Conservation (phyloP, 1,139 yeast genomes). For the Nematodospora anomalae region DNA sequence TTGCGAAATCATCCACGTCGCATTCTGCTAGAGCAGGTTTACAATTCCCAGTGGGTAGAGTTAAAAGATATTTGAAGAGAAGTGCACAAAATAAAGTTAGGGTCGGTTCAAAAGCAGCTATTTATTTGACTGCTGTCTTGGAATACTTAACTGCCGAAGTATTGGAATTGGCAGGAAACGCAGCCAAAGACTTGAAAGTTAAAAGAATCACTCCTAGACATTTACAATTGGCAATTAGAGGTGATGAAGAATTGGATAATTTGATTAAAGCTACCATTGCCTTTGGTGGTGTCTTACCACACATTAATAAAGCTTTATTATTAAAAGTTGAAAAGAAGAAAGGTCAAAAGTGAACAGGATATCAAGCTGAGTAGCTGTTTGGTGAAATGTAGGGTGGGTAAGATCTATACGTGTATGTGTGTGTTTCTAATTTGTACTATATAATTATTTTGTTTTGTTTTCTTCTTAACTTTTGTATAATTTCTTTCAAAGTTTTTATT, state of each 20-base stretch:
- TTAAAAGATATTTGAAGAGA: conserved; percentile 89
- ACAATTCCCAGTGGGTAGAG: conserved; percentile 98
- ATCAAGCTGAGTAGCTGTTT: background rate
- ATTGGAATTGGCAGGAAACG: conserved; percentile 97
- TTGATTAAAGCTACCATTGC: conserved; percentile 97
- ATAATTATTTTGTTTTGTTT: conserved; percentile 10
- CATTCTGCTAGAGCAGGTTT: conserved; percentile 97
- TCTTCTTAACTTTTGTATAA: conserved; percentile 7
- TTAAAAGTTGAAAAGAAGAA: conserved; percentile 90
- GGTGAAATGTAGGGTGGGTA: background rate
- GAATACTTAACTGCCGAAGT: conserved; percentile 98
- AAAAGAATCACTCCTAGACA: conserved; percentile 99
- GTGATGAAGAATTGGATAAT: conserved; percentile 97
- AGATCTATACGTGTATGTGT: conserved; percentile 1
- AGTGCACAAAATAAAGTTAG: conserved; percentile 92
- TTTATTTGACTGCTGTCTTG: conserved; percentile 92
- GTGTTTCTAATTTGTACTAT: conserved; percentile 16
- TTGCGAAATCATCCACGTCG: conserved; percentile 68
- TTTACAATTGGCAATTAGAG: conserved; percentile 96
- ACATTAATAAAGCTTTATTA: conserved; percentile 89
- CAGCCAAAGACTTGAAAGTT: conserved; percentile 97
- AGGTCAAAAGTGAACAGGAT: conserved; percentile 32
- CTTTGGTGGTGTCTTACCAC: conserved; percentile 97
- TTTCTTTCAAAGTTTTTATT: conserved; percentile 6
- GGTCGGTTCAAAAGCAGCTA: conserved; percentile 97